phyloP scores from a whole-genome alignment of 2,329 filamentous ascomycete genomes.

The Lasiodiplodia citricola region DNA sequence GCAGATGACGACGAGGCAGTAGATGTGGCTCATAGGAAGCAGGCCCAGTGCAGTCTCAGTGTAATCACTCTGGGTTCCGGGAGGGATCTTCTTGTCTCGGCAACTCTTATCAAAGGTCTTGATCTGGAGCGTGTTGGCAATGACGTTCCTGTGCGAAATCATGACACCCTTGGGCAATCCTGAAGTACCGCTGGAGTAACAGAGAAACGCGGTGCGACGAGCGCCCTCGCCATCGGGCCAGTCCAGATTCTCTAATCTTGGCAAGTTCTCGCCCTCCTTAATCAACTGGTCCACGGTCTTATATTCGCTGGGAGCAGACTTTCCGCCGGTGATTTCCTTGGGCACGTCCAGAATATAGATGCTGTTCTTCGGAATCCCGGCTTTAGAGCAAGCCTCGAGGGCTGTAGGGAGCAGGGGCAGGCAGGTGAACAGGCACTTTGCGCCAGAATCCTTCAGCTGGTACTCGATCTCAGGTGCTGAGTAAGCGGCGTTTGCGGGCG shows the following conservation, averaged over 20 bases:
- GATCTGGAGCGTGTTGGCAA: constrained; percentile 74
- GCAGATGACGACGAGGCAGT: constrained; percentile 73
- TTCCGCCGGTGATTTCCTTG: constrained; percentile 55
- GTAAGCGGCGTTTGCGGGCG: constrained; percentile 77
- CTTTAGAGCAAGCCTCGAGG: constrained; percentile 67
- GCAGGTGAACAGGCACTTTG: constrained; percentile 75
- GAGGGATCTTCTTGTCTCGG: constrained; percentile 50
- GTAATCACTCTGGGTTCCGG: constrained; percentile 48
- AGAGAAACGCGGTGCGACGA: constrained; percentile 74
- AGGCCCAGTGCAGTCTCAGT: constrained; percentile 67
- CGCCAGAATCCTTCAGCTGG: constrained; percentile 71
- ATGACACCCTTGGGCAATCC: constrained; percentile 85
- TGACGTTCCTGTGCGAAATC: constrained; percentile 80
- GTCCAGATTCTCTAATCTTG: constrained; percentile 59
- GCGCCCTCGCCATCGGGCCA: constrained; percentile 70
- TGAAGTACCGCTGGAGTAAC: constrained; percentile 81
- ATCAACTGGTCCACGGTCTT: constrained; percentile 72
- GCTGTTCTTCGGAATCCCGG: constrained; percentile 65
- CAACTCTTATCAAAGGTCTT: constrained; percentile 54
- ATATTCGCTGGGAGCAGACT: constrained; percentile 55
- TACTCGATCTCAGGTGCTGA: constrained; percentile 72
- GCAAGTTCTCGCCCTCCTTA: constrained; percentile 61
- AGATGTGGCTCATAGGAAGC: constrained; percentile 84
- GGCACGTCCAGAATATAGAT: constrained; percentile 75
- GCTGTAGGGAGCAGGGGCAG: constrained; percentile 68